phyloP scores from a whole-genome alignment of 192 early-diverging fungal genomes.

The Podila clonocystis region DNA sequence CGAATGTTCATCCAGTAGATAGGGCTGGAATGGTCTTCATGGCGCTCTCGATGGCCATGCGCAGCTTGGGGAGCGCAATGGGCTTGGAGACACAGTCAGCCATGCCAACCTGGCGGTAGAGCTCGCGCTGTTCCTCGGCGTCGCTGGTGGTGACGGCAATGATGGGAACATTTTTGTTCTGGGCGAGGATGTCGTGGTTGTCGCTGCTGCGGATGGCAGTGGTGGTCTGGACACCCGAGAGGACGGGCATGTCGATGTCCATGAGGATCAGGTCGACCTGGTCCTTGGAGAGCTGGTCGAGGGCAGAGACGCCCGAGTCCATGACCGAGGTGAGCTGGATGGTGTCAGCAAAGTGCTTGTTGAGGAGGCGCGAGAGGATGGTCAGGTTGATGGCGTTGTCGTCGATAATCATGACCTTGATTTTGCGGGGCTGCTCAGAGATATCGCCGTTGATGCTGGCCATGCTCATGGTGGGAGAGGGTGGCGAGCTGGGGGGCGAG shows the following conservation, averaged over 20 bases:
- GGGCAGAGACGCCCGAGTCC: conserved; percentile 59
- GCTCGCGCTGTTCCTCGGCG: conserved; percentile 56
- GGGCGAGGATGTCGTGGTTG: conserved; percentile 49
- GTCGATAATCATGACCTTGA: conserved; percentile 69
- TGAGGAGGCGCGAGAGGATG: conserved; percentile 66
- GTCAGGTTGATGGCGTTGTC: conserved; percentile 75
- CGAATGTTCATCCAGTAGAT: conserved; percentile 1
- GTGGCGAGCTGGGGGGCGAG: conserved; percentile 40
- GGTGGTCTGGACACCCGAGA: conserved; percentile 71
- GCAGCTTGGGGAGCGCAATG: conserved; percentile 46
- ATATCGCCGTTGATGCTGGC: conserved; percentile 36
- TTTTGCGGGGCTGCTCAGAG: conserved; percentile 11
- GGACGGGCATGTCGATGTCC: conserved; percentile 76
- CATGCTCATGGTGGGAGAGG: conserved; percentile 44
- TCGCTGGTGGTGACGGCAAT: conserved; percentile 74
- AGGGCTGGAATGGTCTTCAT: conserved; percentile 20
- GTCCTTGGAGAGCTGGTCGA: conserved; percentile 54
- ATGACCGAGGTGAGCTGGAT: conserved; percentile 55
- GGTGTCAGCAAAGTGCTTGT: conserved; percentile 59
- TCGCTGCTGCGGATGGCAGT: conserved; percentile 58
- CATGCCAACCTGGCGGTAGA: conserved; percentile 67
- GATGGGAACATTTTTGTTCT: conserved; percentile 67
- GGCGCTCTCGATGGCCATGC: conserved; percentile 51
- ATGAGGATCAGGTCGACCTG: conserved; percentile 70
- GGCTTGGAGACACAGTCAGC: conserved; percentile 66